These are phyloP conservation scores for Tylopilus felleus DNA, from an alignment of 768 basidiomycete genomes.

Conservation along the genomic window DNA sequence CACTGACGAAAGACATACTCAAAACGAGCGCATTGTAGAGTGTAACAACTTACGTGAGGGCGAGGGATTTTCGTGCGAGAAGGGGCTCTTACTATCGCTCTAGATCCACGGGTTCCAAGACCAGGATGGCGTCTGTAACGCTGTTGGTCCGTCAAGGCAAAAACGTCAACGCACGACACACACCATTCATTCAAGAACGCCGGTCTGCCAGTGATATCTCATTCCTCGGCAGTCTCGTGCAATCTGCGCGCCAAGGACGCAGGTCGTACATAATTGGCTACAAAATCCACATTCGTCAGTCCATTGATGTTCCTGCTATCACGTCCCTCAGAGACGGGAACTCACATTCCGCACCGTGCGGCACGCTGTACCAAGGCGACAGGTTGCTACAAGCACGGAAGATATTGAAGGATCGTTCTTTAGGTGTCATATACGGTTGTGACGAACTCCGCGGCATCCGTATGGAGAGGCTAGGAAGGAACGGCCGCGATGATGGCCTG, in stretches of 20 bases:
- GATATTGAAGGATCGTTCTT: conserved; percentile 51
- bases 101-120: too few species aligned
- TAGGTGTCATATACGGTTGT: conserved; percentile 34
- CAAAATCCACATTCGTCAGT: not conserved
- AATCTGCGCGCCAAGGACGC: conserved; percentile 54
- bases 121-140: too few species aligned
- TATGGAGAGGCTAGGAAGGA: conserved; percentile 74
- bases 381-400: conserved; percentile 82
- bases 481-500: conserved; percentile 69
- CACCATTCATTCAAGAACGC: conserved; percentile 83
- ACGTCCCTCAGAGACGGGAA: too few species aligned
- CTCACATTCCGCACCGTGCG: conserved; percentile 42
- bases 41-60: too few species aligned
- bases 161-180: too few species aligned
- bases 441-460: conserved; percentile 63
- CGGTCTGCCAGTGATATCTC: conserved; percentile 64
- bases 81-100: too few species aligned
- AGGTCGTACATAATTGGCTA: conserved; percentile 62
- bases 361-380: conserved; percentile 82
- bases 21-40: too few species aligned
- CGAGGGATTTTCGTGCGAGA: too few species aligned
- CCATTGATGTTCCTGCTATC: not conserved
- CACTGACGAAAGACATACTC: too few species aligned
- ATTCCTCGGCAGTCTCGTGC: conserved; percentile 49
- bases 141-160: too few species aligned